These are phyloP conservation scores for Aphanomyces stellatus DNA, from an alignment of 352 stramenopile genomes.

Conservation along the genomic window DNA sequence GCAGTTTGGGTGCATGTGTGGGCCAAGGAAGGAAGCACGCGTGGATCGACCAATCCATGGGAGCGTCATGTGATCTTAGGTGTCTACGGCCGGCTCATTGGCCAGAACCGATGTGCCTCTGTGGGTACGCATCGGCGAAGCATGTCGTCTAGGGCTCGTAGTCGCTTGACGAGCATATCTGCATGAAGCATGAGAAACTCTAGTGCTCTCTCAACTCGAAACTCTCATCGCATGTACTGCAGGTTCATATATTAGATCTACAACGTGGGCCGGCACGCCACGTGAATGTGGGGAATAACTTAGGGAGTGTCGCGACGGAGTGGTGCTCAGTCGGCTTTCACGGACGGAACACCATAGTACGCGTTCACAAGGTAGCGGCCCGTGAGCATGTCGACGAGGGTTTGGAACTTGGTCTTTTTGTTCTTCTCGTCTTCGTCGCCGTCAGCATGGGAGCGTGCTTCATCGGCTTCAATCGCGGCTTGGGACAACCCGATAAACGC, in stretches of 20 bases:
- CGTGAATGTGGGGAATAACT: background rate
- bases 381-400: slow-evolving; percentile 81
- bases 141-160: no score
- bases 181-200: no score
- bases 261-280: background rate
- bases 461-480: slow-evolving; percentile 52
- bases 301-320: background rate
- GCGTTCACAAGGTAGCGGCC: slow-evolving; percentile 83
- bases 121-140: no score
- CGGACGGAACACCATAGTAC: slow-evolving; percentile 31
- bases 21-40: no score
- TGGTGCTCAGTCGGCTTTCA: slow-evolving; percentile 2
- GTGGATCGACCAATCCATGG: no score
- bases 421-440: slow-evolving; percentile 41
- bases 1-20: no score
- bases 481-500: slow-evolving; percentile 78
- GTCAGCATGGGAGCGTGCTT: slow-evolving; percentile 38
- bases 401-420: slow-evolving; percentile 46
- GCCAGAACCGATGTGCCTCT: no score
- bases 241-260: background rate
- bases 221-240: background rate
- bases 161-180: no score
- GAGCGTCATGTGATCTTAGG: no score
- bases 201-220: background rate
- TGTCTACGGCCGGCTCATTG: no score